Conservation (phyloP, 345 rosid genomes). For the Euphorbia pulcherrima region DNA sequence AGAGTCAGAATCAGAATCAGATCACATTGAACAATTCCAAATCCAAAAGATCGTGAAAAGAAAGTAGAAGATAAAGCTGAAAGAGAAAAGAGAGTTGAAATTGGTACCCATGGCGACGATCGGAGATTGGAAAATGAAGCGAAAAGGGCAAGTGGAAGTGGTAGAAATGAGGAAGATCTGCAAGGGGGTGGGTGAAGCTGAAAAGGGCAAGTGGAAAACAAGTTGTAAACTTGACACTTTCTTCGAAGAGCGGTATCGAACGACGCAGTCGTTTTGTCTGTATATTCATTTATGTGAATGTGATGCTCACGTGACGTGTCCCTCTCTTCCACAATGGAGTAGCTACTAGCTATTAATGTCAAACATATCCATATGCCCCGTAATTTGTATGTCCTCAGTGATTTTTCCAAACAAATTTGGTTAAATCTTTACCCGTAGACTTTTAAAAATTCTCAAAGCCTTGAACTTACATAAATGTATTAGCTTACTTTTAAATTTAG, state of each 20-base stretch:
- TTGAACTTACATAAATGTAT: too few species aligned
- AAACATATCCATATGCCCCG: not conserved
- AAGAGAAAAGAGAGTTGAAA: not conserved
- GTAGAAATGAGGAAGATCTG: not conserved
- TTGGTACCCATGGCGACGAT: constrained; percentile 14
- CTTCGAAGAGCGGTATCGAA: not conserved
- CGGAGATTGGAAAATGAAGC: not conserved
- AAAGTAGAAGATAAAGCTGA: not conserved
- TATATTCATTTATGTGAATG: not conserved
- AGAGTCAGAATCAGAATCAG: constrained; percentile 7
- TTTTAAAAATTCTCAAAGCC: too few species aligned
- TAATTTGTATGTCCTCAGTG: too few species aligned
- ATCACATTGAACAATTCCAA: not conserved
- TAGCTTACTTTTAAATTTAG: too few species aligned
- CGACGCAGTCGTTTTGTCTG: constrained; percentile 5
- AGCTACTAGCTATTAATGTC: not conserved
- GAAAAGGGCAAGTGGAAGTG: not conserved
- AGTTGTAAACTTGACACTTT: not conserved
- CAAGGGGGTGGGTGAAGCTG: not conserved
- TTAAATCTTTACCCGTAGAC: too few species aligned
- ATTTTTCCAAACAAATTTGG: too few species aligned
- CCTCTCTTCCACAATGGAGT: not conserved
- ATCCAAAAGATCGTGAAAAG: not conserved
- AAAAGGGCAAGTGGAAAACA: not conserved
- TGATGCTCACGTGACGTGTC: constrained; percentile 2